Base-by-base conservation (phyloP, 2,329 filamentous ascomycete genomes). In the Clonostachys solani region DNA sequence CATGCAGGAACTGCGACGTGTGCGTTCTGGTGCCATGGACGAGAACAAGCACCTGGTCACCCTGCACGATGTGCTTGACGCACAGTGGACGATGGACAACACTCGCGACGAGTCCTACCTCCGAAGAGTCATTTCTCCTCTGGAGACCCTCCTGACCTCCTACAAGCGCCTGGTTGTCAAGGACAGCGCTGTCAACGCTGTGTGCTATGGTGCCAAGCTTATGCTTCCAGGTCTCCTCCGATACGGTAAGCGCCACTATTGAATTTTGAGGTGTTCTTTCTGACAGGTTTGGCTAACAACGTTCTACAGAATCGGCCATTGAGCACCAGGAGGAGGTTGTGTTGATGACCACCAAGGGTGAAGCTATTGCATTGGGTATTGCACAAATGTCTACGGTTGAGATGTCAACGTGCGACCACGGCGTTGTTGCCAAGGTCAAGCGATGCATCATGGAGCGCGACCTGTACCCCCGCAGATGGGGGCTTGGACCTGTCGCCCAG, bases 401-500 rank as follows among this genome's bases (percentile, higher is more conserved):
- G 74, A 89, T 99, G 71, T 90, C 90, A 33, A 92, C 91, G 34
- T 97, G 94, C 71, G 92, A 97, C 65, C 94, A 99, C 71, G 94
- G 94, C 60, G 91, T 96, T 49, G 92, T 97, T 50, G 94, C 94
- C 59, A 97, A 96, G 80, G 90, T 99, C 67, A 99, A 99, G 86
- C 87, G 94, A 61, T 96, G 92, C 72, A 99, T 99, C 71, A 99
- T 99, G 94, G 94, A 99, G 80, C 89, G 94, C 60, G 94, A 97
- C 67, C 80, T 97, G 50, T 99, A 99, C 80, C 94, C 94, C 54
- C 83, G 91, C 67, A 80, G 92, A 77, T 99, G 94, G 94, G 94
- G 94, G 56, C 83, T 97, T 64, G 94, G 94, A 52, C 92, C 94
- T 46, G 86, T 92, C 50, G 94, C 94, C 44, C 74, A 87, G 43